A percentile compares a stretch with the other conserved stretches of the same genome.
These are phyloP conservation scores for Dentipellis fragilis DNA, from an alignment of 768 basidiomycete species.

Conservation along the genomic window DNA sequence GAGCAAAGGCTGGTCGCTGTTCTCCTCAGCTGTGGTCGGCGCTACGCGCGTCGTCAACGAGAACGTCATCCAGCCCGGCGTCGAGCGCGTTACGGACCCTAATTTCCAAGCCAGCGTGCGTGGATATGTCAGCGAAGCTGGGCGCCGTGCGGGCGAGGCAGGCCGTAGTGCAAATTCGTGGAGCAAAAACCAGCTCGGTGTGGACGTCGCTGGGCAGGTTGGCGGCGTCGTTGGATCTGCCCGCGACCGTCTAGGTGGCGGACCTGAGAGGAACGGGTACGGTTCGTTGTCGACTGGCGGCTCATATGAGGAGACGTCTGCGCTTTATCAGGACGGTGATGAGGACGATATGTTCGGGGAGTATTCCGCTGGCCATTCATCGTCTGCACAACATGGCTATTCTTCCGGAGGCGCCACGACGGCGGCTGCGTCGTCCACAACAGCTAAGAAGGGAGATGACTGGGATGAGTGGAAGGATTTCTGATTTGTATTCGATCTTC, in stretches of 20 bases:
- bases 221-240: conserved; percentile 60
- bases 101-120: conserved; percentile 63
- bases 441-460: conserved; percentile 27
- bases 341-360: conserved; percentile 41
- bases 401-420: conserved; percentile 9
- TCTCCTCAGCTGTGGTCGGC: conserved; percentile 74
- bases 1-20: conserved; percentile 93
- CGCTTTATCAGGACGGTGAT: conserved; percentile 48
- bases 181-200: conserved; percentile 68
- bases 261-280: conserved; percentile 38
- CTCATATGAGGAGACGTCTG: conserved; percentile 47
- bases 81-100: conserved; percentile 77
- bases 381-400: conserved; percentile 7
- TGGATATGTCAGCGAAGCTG: conserved; percentile 62
- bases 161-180: conserved; percentile 66
- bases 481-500: conserved; percentile 14
- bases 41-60: conserved; percentile 75
- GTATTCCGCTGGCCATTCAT: conserved; percentile 6
- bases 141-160: conserved; percentile 49
- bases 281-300: conserved; percentile 31
- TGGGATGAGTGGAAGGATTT: conserved; percentile 43
- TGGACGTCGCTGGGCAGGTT: conserved; percentile 76
- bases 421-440: conserved; percentile 9
- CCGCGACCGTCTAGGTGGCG: conserved; percentile 43
- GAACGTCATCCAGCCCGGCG: conserved; percentile 83